Evolutionary conservation across 345 rosid genomes (phyloP).

Genomic region (Camelina neglecta): DNA sequence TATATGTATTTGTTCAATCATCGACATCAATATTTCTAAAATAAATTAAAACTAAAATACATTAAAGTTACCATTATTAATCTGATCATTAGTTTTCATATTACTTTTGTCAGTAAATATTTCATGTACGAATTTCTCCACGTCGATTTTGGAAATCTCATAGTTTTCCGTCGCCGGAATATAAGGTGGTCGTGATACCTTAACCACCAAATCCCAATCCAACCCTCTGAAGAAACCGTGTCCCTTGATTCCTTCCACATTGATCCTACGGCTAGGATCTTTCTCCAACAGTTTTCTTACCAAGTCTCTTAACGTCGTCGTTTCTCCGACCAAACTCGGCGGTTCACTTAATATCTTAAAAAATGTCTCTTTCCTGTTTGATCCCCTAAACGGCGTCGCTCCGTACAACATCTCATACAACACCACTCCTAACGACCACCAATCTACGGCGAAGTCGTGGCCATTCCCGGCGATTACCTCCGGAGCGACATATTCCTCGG

Average conservation of each 20-base stretch:
- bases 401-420: constrained; percentile 87
- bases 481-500: constrained; percentile 91
- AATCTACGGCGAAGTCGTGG: constrained; percentile 81
- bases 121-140: constrained; percentile 61
- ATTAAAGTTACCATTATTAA: constrained; percentile 4
- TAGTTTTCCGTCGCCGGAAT: constrained; percentile 48
- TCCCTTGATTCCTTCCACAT: constrained; percentile 58
- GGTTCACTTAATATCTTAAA: constrained; percentile 52
- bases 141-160: constrained; percentile 48
- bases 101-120: constrained; percentile 39
- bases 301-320: constrained; percentile 68
- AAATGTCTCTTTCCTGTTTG: constrained; percentile 68
- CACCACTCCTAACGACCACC: constrained; percentile 87
- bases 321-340: constrained; percentile 69
- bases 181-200: constrained; percentile 65
- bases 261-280: constrained; percentile 64
- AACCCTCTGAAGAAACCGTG: constrained; percentile 68
- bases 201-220: constrained; percentile 58
- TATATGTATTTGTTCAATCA: not conserved
- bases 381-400: constrained; percentile 71
- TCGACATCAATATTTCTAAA: not conserved
- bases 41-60: constrained; percentile 1
- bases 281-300: constrained; percentile 58
- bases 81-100: not conserved
- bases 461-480: constrained; percentile 71